A percentile compares a stretch with the other conserved stretches of the same genome.
Conservation (phyloP, 306 rosid genomes). For the Canavalia gladiata region DNA sequence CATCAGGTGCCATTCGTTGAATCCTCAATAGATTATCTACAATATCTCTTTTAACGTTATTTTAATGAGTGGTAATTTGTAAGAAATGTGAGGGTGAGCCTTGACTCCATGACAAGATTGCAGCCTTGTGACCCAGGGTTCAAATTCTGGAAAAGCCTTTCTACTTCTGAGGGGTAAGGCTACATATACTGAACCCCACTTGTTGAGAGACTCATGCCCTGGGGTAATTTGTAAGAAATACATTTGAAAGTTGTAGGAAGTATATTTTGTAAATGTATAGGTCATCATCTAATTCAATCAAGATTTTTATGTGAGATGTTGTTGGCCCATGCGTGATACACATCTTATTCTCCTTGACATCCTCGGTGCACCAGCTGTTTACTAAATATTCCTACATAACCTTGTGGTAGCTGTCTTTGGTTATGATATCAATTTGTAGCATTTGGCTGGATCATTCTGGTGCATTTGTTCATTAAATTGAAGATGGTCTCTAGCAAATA, state of each 20-base stretch:
- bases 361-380: slow-evolving; percentile 12
- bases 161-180: neutral
- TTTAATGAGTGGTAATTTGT: slow-evolving; percentile 1
- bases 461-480: slow-evolving; percentile 31
- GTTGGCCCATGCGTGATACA: neutral
- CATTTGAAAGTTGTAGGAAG: slow-evolving; percentile 20
- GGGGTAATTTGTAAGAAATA: neutral
- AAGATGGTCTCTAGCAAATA: slow-evolving; percentile 37
- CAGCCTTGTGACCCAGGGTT: neutral
- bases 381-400: slow-evolving; percentile 34
- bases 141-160: neutral
- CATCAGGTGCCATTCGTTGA: slow-evolving; percentile 13
- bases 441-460: slow-evolving; percentile 23
- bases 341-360: slow-evolving; percentile 21
- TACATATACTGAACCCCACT: neutral
- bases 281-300: slow-evolving; percentile 15
- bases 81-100: neutral
- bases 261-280: slow-evolving; percentile 22
- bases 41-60: slow-evolving; percentile 1
- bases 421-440: neutral
- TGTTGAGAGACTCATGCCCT: neutral
- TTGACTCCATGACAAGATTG: neutral
- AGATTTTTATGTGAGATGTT: slow-evolving; percentile 23
- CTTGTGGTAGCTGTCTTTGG: slow-evolving; percentile 34
- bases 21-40: neutral